Conservation (phyloP, 2,329 filamentous ascomycete species). For the Clonostachys byssicola region DNA sequence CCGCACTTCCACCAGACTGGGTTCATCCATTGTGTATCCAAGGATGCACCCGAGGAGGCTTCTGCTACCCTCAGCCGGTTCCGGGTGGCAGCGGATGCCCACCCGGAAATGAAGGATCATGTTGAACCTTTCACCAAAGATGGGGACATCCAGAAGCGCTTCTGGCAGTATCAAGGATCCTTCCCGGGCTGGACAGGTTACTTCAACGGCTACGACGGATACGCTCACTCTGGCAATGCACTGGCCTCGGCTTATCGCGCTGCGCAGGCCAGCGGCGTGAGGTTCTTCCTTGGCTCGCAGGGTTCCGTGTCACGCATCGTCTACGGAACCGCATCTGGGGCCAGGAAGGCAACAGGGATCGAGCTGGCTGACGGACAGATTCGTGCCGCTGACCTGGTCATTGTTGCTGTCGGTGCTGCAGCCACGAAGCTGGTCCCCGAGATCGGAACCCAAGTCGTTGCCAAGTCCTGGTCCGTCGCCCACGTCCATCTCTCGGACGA, state of each 20-base stretch:
- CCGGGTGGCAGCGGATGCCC: too few relatives aligned
- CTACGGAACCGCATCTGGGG: constrained; percentile 7
- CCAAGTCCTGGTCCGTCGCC: constrained; percentile 55
- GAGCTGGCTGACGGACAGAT: constrained; percentile 3
- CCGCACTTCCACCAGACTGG: constrained; percentile 39
- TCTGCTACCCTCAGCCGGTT: constrained; percentile 31
- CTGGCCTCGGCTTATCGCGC: constrained; percentile 39
- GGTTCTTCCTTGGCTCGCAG: constrained; percentile 24
- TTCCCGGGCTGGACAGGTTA: constrained; percentile 53
- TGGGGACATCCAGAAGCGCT: constrained; percentile 23
- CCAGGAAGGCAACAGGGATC: constrained; percentile 10
- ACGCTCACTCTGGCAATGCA: constrained; percentile 50
- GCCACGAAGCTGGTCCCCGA: constrained; percentile 40
- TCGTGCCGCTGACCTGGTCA: constrained; percentile 30
- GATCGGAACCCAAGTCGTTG: constrained; percentile 44
- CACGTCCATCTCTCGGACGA: constrained; percentile 53
- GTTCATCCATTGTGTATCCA: constrained; percentile 39
- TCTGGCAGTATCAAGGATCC: constrained; percentile 36
- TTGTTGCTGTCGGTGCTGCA: constrained; percentile 48
- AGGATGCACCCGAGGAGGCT: constrained; percentile 39
- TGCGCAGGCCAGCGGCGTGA: constrained; percentile 27
- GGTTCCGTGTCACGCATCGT: constrained; percentile 8
- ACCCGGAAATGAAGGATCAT: too few relatives aligned
- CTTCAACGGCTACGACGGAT: constrained; percentile 51
- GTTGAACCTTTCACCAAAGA: constrained; percentile 22